These are phyloP conservation scores for Leucaena leucocephala DNA, from an alignment of 306 rosid genomes.

Conservation along the genomic window DNA sequence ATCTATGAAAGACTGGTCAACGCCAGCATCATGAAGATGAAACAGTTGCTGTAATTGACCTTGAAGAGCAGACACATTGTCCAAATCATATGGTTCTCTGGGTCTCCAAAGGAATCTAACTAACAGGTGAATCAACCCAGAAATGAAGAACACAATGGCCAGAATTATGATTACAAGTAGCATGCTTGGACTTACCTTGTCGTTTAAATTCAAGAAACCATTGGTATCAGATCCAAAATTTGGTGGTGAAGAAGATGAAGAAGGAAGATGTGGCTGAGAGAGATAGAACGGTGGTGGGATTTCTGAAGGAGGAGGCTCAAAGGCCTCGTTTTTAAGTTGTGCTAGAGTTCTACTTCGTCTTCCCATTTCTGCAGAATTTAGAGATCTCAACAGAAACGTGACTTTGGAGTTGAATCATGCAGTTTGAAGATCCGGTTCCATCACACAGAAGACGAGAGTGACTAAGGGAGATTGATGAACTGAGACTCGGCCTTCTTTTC, in stretches of 20 bases:
- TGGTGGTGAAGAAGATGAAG: constrained; percentile 28
- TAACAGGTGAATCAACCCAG: constrained; percentile 90
- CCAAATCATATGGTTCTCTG: constrained; percentile 67
- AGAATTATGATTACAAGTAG: constrained; percentile 77
- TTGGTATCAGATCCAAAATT: constrained; percentile 40
- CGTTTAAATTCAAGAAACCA: constrained; percentile 50
- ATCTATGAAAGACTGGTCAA: constrained; percentile 91
- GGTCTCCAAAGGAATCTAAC: constrained; percentile 75
- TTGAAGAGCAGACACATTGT: constrained; percentile 78
- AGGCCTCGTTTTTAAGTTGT: constrained; percentile 30
- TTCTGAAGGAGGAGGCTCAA: constrained; percentile 42
- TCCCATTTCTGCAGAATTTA: neutral
- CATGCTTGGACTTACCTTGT: constrained; percentile 73
- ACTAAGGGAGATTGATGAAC: neutral
- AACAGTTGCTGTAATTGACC: constrained; percentile 95
- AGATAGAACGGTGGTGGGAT: constrained; percentile 46
- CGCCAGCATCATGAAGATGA: constrained; percentile 95
- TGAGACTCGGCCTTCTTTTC: neutral
- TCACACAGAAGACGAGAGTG: neutral
- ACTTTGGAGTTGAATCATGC: neutral
- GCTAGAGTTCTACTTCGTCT: constrained; percentile 3
- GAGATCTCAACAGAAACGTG: too few species aligned
- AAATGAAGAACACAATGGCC: constrained; percentile 83
- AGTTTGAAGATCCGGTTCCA: neutral
- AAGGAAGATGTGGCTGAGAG: constrained; percentile 45